These are phyloP conservation scores for Botrytis medusae DNA, from an alignment of 2,329 filamentous ascomycete species.

Conservation along the genomic window DNA sequence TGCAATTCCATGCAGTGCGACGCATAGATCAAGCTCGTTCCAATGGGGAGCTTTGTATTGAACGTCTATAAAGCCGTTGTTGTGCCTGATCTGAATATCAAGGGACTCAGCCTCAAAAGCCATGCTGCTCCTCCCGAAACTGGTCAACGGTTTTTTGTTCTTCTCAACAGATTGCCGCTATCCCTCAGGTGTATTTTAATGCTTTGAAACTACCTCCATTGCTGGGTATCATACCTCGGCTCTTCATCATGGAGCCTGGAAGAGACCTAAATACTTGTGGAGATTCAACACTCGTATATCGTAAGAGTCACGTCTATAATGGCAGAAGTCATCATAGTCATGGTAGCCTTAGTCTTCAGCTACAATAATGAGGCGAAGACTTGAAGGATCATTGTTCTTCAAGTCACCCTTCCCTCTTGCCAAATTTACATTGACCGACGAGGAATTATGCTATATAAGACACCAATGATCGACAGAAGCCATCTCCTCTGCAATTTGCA, in stretches of 20 bases:
- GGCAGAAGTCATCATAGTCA: neutral
- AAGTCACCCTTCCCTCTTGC: constrained; percentile 30
- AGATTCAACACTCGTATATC: constrained; percentile 21
- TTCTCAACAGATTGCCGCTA: neutral
- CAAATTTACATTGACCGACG: constrained; percentile 35
- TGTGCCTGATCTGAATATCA: neutral
- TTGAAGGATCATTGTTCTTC: constrained; percentile 11
- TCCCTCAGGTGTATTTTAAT: neutral
- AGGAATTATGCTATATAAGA: constrained; percentile 14
- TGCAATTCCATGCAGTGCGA: constrained; percentile 3
- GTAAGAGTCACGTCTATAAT: constrained; percentile 5
- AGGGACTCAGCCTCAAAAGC: constrained; percentile 9
- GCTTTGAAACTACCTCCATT: neutral
- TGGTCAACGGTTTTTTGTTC: neutral
- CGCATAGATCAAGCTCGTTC: neutral
- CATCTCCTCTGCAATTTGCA: neutral
- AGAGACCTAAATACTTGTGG: neutral
- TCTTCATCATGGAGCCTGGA: constrained; percentile 9
- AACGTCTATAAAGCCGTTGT: neutral
- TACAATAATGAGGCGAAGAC: constrained; percentile 19
- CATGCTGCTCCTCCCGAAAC: neutral
- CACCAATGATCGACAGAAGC: neutral
- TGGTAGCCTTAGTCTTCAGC: constrained; percentile 19
- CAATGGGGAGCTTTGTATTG: neutral
- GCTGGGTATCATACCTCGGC: constrained; percentile 1